Conservation (phyloP, 2,329 filamentous ascomycete species). For the Penicillium concentricum region DNA sequence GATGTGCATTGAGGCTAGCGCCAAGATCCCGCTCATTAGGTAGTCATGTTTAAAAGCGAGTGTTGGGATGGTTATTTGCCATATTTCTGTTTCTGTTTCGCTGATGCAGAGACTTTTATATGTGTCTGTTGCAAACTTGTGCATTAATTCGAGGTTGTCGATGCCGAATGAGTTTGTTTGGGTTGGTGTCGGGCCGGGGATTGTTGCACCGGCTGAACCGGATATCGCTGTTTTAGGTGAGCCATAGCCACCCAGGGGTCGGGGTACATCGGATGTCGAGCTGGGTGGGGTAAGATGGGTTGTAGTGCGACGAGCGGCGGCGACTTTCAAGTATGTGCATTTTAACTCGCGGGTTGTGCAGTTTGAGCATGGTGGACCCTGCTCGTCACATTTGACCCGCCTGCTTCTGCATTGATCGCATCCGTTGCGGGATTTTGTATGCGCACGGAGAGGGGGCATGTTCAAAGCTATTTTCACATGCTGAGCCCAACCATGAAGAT, state of each 20-base stretch:
- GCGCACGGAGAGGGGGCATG: slow-evolving; percentile 18
- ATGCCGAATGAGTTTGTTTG: slow-evolving; percentile 9
- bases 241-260: neutral
- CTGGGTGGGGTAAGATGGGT: neutral
- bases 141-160: slow-evolving; percentile 50
- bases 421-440: slow-evolving; percentile 26
- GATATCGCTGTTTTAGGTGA: neutral
- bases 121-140: slow-evolving; percentile 48
- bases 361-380: slow-evolving; percentile 32
- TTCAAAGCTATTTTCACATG: neutral
- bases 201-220: neutral
- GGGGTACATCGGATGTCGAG: neutral
- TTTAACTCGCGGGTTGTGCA: slow-evolving; percentile 27
- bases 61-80: slow-evolving; percentile 36
- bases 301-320: slow-evolving; percentile 6
- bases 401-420: slow-evolving; percentile 23
- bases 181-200: neutral
- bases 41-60: slow-evolving; percentile 36
- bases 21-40: slow-evolving; percentile 38
- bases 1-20: slow-evolving; percentile 38
- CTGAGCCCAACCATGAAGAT: slow-evolving; percentile 3
- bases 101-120: slow-evolving; percentile 40
- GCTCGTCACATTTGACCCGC: slow-evolving; percentile 33
- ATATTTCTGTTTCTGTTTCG: slow-evolving; percentile 26
- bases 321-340: slow-evolving; percentile 24